phyloP scores from a whole-genome alignment of 164 flowering plant genomes.

The Tinospora cordifolia region DNA sequence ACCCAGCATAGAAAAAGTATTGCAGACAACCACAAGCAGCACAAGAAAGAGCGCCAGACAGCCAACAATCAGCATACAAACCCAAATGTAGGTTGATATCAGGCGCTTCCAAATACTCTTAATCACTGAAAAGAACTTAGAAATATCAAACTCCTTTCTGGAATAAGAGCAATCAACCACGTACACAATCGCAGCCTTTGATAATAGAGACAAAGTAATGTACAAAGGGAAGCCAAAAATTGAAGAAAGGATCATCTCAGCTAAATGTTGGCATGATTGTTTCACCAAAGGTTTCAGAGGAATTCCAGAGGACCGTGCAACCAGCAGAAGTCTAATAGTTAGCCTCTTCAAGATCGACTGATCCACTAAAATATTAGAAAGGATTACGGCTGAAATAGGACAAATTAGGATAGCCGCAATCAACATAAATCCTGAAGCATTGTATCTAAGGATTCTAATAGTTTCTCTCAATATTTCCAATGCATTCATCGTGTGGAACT shows the following conservation, averaged over 20 bases:
- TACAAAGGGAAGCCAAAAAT: slow-evolving; percentile 68
- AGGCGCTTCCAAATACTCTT: slow-evolving; percentile 67
- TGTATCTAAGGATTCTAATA: slow-evolving; percentile 63
- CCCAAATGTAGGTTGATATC: slow-evolving; percentile 62
- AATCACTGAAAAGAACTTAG: slow-evolving; percentile 41
- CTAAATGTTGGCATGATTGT: slow-evolving; percentile 54
- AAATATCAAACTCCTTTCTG: slow-evolving; percentile 36
- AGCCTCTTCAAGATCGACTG: slow-evolving; percentile 52
- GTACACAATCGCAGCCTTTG: slow-evolving; percentile 78
- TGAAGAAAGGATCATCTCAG: slow-evolving; percentile 58
- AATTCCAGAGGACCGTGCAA: slow-evolving; percentile 67
- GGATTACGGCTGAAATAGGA: slow-evolving; percentile 58
- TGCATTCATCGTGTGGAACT: slow-evolving; percentile 52
- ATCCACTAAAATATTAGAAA: slow-evolving; percentile 69
- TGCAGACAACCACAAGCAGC: slow-evolving; percentile 52
- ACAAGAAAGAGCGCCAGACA: slow-evolving; percentile 57
- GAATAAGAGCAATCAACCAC: slow-evolving; percentile 79
- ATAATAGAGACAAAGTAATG: slow-evolving; percentile 51
- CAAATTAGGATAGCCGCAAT: slow-evolving; percentile 65
- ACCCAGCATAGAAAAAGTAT: slow-evolving; percentile 41
- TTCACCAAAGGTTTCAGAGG: slow-evolving; percentile 52
- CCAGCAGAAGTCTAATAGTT: slow-evolving; percentile 44
- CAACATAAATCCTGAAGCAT: slow-evolving; percentile 47
- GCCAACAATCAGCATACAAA: slow-evolving; percentile 46
- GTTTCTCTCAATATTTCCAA: slow-evolving; percentile 86